Conservation (phyloP, 352 stramenopile genomes). For the Phytophthora litchii region DNA sequence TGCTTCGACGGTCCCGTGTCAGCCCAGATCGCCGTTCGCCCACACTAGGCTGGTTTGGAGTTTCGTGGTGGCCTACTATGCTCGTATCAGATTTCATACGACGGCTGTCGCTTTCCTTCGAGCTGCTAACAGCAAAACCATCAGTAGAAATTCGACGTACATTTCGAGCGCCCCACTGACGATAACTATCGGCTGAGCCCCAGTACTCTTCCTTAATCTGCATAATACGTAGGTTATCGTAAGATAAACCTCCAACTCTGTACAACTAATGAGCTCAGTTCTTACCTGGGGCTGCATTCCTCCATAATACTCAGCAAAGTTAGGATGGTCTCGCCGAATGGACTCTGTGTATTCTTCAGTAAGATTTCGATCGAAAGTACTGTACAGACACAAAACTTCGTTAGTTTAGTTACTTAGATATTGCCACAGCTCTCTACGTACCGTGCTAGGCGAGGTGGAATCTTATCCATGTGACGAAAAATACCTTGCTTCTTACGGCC, state of each 20-base stretch:
- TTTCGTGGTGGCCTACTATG: conserved; percentile 14
- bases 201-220: conserved; percentile 64
- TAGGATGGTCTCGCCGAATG: conserved; percentile 64
- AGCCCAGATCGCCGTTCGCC: conserved; percentile 28
- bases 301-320: conserved; percentile 67
- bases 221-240: not conserved
- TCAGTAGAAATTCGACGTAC: conserved; percentile 50
- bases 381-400: conserved; percentile 22
- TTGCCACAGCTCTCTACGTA: conserved; percentile 25
- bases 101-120: conserved; percentile 45
- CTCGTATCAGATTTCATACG: conserved; percentile 49
- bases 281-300: conserved; percentile 40
- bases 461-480: conserved; percentile 65
- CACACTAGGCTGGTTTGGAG: conserved; percentile 8
- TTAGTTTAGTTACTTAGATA: conserved; percentile 2
- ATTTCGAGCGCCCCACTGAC: conserved; percentile 61
- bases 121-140: conserved; percentile 20
- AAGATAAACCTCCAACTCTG: not conserved
- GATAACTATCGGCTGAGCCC: conserved; percentile 63
- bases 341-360: conserved; percentile 62
- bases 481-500: conserved; percentile 68
- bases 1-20: conserved; percentile 61
- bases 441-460: conserved; percentile 50
- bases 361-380: conserved; percentile 74
- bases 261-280: conserved; percentile 9